Conservation (phyloP, 768 basidiomycete species). For the Pholiota molesta region DNA sequence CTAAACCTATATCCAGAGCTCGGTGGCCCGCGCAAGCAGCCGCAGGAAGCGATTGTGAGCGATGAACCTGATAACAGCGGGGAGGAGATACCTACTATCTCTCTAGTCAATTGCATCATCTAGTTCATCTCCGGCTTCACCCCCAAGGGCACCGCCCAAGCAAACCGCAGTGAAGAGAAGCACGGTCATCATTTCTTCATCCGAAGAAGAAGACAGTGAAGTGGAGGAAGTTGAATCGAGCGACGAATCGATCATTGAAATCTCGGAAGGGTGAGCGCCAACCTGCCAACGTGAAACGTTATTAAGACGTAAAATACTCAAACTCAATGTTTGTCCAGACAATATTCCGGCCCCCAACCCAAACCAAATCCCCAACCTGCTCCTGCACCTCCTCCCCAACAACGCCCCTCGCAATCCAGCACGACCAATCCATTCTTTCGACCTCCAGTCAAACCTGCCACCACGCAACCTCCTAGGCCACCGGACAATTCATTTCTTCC, state of each 20-base stretch:
- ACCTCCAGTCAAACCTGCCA: neutral
- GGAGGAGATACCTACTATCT: conserved; percentile 2
- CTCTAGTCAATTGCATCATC: conserved; percentile 32
- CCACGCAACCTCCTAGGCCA: conserved; percentile 1
- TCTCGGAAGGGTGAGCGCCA: conserved; percentile 13
- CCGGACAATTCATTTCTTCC: neutral
- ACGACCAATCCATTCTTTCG: neutral
- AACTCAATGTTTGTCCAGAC: neutral
- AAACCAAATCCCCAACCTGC: conserved; percentile 6
- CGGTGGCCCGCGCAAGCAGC: conserved; percentile 22
- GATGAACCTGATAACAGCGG: neutral
- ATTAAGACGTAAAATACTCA: conserved; percentile 5
- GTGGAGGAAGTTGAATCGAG: conserved; percentile 27
- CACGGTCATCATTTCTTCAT: conserved; percentile 38
- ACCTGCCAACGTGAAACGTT: conserved; percentile 9
- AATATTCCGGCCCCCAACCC: conserved; percentile 5
- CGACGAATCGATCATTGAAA: conserved; percentile 15
- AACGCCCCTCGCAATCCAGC: neutral
- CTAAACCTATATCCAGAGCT: conserved; percentile 36
- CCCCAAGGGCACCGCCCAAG: conserved; percentile 11
- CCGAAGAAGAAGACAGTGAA: conserved; percentile 30
- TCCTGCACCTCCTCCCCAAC: conserved; percentile 6
- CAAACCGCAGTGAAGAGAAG: conserved; percentile 14
- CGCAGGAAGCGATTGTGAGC: conserved; percentile 32
- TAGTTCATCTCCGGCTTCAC: conserved; percentile 15